Conservation (phyloP, 352 stramenopile genomes). For the Plasmopara viticola region DNA sequence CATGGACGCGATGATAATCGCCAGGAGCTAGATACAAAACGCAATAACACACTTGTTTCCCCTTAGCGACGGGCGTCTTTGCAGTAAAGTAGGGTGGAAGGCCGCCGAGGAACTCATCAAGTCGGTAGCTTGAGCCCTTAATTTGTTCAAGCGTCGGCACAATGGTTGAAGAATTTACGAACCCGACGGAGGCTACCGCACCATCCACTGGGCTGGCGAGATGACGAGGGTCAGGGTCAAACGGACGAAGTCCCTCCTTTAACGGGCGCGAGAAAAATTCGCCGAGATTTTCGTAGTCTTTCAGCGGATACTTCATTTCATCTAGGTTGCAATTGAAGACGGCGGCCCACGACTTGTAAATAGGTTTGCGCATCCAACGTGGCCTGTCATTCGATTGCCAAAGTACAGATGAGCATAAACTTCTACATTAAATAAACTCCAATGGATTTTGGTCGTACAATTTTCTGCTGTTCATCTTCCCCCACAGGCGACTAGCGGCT, state of each 20-base stretch:
- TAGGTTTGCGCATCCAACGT: constrained; percentile 51
- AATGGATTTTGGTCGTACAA: constrained; percentile 34
- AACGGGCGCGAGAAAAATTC: constrained; percentile 83
- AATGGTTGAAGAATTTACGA: constrained; percentile 38
- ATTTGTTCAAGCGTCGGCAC: constrained; percentile 72
- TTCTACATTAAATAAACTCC: constrained; percentile 2
- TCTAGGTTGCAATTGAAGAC: constrained; percentile 80
- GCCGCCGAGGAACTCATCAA: constrained; percentile 75
- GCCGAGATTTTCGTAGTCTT: constrained; percentile 67
- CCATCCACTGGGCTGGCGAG: constrained; percentile 59
- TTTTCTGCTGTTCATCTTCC: constrained; percentile 69
- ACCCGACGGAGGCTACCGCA: constrained; percentile 46
- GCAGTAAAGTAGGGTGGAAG: constrained; percentile 52
- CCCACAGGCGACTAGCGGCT: constrained; percentile 69
- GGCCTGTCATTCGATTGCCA: constrained; percentile 41
- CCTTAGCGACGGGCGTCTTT: constrained; percentile 13
- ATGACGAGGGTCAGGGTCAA: constrained; percentile 25
- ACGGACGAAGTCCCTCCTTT: constrained; percentile 56
- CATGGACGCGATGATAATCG: constrained; percentile 86
- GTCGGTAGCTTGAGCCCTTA: constrained; percentile 71
- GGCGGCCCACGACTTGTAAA: constrained; percentile 81
- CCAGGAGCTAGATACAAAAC: constrained; percentile 81
- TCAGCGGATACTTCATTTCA: constrained; percentile 77
- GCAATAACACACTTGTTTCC: constrained; percentile 69
- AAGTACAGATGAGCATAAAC: constrained; percentile 3